Evolutionary conservation across 2,329 filamentous ascomycete genomes (phyloP).

Genomic region (Alternaria triticimaculans): DNA sequence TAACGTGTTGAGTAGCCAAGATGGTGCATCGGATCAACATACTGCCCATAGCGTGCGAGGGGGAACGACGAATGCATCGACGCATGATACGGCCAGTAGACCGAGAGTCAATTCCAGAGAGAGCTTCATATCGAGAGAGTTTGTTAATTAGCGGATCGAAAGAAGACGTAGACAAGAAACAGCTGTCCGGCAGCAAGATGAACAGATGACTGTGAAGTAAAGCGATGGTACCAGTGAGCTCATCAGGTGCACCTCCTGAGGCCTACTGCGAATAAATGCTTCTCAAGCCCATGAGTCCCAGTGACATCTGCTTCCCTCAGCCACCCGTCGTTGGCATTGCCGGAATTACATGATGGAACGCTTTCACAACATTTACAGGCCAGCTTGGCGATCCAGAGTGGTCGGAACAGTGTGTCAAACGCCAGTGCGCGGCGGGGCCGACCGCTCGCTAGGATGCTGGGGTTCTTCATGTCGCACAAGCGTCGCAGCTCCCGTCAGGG

Average conservation of each 20-base stretch:
- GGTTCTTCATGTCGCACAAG: conserved; percentile 17
- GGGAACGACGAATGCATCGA: conserved; percentile 28
- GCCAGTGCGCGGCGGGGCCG: conserved; percentile 12
- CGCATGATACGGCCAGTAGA: conserved; percentile 30
- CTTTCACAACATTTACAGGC: conserved; percentile 15
- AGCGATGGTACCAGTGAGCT: background rate
- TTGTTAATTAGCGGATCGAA: background rate
- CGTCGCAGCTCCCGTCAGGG: conserved; percentile 17
- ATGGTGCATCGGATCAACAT: conserved; percentile 8
- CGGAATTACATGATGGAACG: conserved; percentile 26
- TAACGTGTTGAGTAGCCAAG: background rate
- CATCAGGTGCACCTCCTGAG: background rate
- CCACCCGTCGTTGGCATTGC: conserved; percentile 6
- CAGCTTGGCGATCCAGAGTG: conserved; percentile 2
- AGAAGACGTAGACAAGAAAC: conserved; percentile 1
- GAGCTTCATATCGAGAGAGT: conserved; percentile 33
- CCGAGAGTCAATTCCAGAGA: conserved; percentile 21
- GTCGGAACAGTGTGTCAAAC: conserved; percentile 13
- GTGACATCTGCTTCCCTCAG: conserved; percentile 14
- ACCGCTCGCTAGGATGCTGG: conserved; percentile 12
- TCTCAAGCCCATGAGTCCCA: background rate
- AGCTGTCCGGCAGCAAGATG: conserved; percentile 23
- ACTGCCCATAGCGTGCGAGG: conserved; percentile 28
- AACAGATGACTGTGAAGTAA: conserved; percentile 1
- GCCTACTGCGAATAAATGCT: background rate